Evolutionary conservation across 495 filamentous ascomycete genomes (phyloP).

Genomic region (Aspergillus incahuasiensis): DNA sequence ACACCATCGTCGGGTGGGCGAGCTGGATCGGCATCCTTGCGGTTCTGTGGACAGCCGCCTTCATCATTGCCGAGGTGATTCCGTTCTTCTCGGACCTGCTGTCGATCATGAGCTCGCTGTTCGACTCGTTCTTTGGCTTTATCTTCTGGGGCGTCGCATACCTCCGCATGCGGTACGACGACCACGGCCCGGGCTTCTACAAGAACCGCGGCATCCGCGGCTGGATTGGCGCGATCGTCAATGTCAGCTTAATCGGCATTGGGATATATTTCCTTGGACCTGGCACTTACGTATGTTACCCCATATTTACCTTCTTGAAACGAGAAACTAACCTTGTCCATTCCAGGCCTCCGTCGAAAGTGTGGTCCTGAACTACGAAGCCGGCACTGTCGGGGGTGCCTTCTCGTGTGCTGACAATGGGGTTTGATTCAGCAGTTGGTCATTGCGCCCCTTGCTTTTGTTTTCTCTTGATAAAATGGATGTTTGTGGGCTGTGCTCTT

Average conservation of each 20-base stretch:
- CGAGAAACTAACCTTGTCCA: conserved; percentile 6
- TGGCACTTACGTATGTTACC: conserved; percentile 70
- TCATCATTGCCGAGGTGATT: conserved; percentile 83
- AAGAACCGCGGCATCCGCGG: conserved; percentile 57
- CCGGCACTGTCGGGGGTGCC: conserved; percentile 49
- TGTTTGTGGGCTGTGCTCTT: background rate
- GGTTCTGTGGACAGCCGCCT: conserved; percentile 68
- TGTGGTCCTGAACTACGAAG: conserved; percentile 57
- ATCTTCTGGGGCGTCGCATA: conserved; percentile 93
- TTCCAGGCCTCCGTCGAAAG: conserved; percentile 53
- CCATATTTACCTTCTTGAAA: background rate
- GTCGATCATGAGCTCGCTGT: conserved; percentile 82
- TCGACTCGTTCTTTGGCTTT: conserved; percentile 90
- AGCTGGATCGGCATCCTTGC: conserved; percentile 72
- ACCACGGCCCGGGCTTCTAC: conserved; percentile 58
- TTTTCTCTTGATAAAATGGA: background rate
- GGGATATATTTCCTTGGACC: conserved; percentile 71
- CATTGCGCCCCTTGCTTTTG: background rate
- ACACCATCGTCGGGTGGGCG: conserved; percentile 79
- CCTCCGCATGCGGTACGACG: conserved; percentile 70
- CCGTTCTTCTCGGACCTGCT: conserved; percentile 85
- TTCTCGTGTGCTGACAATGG: conserved; percentile 63
- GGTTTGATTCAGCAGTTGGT: conserved; percentile 25
- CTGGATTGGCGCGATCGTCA: conserved; percentile 57
- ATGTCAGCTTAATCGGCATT: conserved; percentile 63